These are phyloP conservation scores for Eragrostis nindensis DNA, from an alignment of 176 grass and related monocot species.

Conservation along the genomic window DNA sequence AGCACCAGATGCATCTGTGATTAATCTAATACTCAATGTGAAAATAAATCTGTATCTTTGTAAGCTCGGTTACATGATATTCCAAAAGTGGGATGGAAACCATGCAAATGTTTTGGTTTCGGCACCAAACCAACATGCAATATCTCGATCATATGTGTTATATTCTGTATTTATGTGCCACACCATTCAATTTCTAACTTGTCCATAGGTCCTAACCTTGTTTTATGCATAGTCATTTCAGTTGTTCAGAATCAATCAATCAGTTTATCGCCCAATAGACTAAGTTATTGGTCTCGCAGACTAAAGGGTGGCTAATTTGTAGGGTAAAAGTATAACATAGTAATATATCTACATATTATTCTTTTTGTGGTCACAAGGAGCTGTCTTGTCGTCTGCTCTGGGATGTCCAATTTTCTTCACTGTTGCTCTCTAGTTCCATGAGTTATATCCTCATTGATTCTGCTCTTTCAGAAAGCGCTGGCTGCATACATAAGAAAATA, in stretches of 20 bases:
- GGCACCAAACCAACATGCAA: neutral
- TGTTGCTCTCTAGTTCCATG: slow-evolving; percentile 10
- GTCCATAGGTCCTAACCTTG: neutral
- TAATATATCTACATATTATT: too few relatives aligned
- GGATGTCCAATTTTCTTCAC: slow-evolving; percentile 12
- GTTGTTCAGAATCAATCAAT: neutral
- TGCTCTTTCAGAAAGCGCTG: slow-evolving; percentile 68
- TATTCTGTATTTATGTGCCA: neutral
- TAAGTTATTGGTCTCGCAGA: neutral
- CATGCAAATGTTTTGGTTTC: too few relatives aligned
- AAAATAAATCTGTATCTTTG: too few relatives aligned
- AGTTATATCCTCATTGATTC: neutral
- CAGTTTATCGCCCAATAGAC: neutral
- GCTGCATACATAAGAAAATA: slow-evolving; percentile 84
- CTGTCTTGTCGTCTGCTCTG: neutral
- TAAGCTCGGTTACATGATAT: too few relatives aligned
- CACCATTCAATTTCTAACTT: slow-evolving; percentile 9
- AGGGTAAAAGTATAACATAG: neutral
- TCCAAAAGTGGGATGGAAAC: too few relatives aligned
- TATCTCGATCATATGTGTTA: neutral
- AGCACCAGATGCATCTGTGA: too few relatives aligned
- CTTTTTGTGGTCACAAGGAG: too few relatives aligned
- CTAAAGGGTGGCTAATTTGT: slow-evolving; percentile 29
- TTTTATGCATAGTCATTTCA: slow-evolving; percentile 20
- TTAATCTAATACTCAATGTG: too few relatives aligned